These are phyloP conservation scores for Curvularia spicifera DNA, from an alignment of 2,329 filamentous ascomycete genomes.

Conservation along the genomic window DNA sequence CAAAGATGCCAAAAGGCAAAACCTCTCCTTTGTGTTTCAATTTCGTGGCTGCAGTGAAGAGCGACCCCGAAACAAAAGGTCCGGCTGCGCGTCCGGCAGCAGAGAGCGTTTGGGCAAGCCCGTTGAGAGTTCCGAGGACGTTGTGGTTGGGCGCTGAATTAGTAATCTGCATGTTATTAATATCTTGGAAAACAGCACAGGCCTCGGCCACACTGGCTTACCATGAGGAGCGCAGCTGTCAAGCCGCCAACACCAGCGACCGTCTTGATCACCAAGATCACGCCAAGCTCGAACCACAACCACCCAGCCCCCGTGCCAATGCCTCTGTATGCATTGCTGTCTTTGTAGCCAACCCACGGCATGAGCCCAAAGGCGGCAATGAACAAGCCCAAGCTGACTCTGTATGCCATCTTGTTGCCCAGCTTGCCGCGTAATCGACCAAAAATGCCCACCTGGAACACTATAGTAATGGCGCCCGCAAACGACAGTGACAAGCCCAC, in stretches of 20 bases:
- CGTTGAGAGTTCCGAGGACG: constrained; percentile 88
- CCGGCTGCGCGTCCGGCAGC: constrained; percentile 88
- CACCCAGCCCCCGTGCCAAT: constrained; percentile 67
- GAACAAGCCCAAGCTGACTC: constrained; percentile 77
- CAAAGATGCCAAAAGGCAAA: constrained; percentile 86
- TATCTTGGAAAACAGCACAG: background rate
- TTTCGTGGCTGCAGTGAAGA: constrained; percentile 80
- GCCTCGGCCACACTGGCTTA: constrained; percentile 55
- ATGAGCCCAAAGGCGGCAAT: constrained; percentile 83
- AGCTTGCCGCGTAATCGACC: constrained; percentile 76
- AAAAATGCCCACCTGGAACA: constrained; percentile 89
- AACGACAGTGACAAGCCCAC: constrained; percentile 87
- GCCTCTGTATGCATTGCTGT: constrained; percentile 60
- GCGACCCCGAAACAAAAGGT: constrained; percentile 82
- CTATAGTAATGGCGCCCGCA: constrained; percentile 81
- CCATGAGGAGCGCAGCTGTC: constrained; percentile 85
- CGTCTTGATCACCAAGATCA: constrained; percentile 84
- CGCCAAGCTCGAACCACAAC: constrained; percentile 81
- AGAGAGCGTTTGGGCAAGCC: constrained; percentile 90
- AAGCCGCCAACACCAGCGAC: constrained; percentile 87
- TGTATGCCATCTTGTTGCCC: constrained; percentile 86
- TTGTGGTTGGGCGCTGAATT: constrained; percentile 88
- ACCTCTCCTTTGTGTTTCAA: constrained; percentile 82
- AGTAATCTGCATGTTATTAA: constrained; percentile 69
- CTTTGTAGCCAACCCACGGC: constrained; percentile 85